phyloP scores from a whole-genome alignment of 371 early-diverging fungal species.

The Thermomucor indicae-seudaticae region DNA sequence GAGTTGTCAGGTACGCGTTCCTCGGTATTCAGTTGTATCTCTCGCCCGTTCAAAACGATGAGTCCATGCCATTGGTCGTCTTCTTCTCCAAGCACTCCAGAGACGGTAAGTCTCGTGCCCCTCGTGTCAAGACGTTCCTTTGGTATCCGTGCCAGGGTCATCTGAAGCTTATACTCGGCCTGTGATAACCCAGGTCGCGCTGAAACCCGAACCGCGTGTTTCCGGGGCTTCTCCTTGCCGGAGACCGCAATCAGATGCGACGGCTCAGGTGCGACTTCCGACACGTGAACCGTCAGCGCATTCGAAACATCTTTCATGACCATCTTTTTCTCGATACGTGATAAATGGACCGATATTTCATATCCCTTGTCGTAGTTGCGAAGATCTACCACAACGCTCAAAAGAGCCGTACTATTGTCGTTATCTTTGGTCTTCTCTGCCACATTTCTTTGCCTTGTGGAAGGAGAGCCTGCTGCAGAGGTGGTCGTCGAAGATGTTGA shows the following conservation, averaged over 20 bases:
- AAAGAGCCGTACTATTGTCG: constrained; percentile 20
- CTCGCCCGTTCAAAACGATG: constrained; percentile 12
- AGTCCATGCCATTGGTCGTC: constrained; percentile 18
- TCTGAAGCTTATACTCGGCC: constrained; percentile 13
- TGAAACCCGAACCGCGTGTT: constrained; percentile 9
- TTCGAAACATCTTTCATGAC: constrained; percentile 12
- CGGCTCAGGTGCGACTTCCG: constrained; percentile 18
- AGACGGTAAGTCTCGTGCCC: constrained; percentile 20
- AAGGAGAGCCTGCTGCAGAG: not conserved
- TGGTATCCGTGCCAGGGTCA: constrained; percentile 13
- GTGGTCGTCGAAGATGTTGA: not conserved
- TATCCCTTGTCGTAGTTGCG: constrained; percentile 41
- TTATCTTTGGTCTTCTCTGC: not conserved
- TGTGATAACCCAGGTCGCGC: not conserved
- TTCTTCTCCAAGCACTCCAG: constrained; percentile 30
- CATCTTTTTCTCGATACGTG: not conserved
- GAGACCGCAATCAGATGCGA: constrained; percentile 15
- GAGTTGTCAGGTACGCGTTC: not conserved
- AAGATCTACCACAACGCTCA: constrained; percentile 30
- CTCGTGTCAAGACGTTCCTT: constrained; percentile 11
- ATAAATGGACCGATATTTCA: constrained; percentile 7
- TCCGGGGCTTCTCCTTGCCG: constrained; percentile 4
- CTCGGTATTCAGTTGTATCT: constrained; percentile 4
- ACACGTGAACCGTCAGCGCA: constrained; percentile 11
- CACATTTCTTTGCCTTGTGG: not conserved